Base-by-base conservation (phyloP, 371 early-diverging fungal species). In the Rhizopus sp. region DNA sequence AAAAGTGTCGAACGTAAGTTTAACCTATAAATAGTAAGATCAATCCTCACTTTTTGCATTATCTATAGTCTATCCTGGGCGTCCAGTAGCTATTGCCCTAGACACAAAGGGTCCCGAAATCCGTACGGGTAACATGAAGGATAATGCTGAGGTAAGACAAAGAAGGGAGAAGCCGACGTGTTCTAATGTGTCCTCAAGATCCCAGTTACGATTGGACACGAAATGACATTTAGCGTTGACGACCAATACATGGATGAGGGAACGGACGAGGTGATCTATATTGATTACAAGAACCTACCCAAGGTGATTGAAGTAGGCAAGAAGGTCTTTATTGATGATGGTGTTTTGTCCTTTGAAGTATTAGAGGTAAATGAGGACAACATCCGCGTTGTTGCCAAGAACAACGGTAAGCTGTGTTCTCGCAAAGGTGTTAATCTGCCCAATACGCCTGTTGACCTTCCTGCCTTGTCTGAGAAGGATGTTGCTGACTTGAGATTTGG, bases 391-490 rank as follows among this genome's bases (percentile, higher is more conserved):
- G 78, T 83, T 48, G 92, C 92, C 7, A 69, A 86, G 63, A 93
- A 90, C 79, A 81, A 82, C 48, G 91, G 92, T 55, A 82, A 77
- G 53, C 77, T 97, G 38, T 85, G 87, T 55, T 85, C 83, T 46
- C 84, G 82, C 64, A 97, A 95, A 77, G 92, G 93, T 47, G 92
- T 96, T 59, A 96, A 94, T 66, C 81, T 96, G 55, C 95, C 95
- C n/a, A 84, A 85, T 32, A 89, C 91, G 9, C 71, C 82, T 53
- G 89, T 99, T 38, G 92, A 94, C 68, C 82, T 96, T 50, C 98
- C 96, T 10, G 93, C 94, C 1, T 84, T 98, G 55, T 95, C 94
- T 7, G 93, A 92, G 57, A 97, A 97, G 78, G 99, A 99, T 75
- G 92, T 87, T 64, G 63, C 69, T 29, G 97, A 98, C 65, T 81